A percentile compares a stretch with the other conserved stretches of the same genome.
These are phyloP conservation scores for Capsicum chinense DNA, from an alignment of 257 asterid genomes.

Conservation along the genomic window DNA sequence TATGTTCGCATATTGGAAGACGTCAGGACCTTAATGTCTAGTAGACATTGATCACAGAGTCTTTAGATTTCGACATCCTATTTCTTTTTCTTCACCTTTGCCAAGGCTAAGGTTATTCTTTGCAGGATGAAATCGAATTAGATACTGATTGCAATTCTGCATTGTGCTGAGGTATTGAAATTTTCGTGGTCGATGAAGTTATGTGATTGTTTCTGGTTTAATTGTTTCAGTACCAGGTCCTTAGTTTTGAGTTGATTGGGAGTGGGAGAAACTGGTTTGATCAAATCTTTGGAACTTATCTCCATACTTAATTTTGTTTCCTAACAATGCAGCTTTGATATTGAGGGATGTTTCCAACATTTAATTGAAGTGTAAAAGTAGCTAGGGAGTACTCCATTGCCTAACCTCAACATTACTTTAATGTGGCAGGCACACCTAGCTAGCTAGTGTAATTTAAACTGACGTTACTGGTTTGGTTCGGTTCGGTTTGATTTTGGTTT, in stretches of 20 bases:
- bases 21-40: slow-evolving; percentile 8
- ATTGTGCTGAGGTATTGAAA: neutral
- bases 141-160: neutral
- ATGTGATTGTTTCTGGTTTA: neutral
- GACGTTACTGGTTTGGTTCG: too few species aligned
- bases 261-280: neutral
- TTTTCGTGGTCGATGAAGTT: neutral
- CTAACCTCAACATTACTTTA: neutral
- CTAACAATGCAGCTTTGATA: neutral
- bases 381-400: neutral
- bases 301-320: neutral
- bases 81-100: neutral
- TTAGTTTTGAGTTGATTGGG: neutral
- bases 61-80: neutral
- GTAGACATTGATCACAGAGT: neutral
- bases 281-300: neutral
- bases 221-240: neutral
- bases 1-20: slow-evolving; percentile 35
- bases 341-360: neutral
- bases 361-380: neutral
- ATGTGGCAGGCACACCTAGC: neutral
- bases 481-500: too few species aligned
- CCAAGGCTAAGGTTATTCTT: slow-evolving; percentile 19
- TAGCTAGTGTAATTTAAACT: too few species aligned
- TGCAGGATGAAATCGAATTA: neutral